Base-by-base conservation (phyloP, 768 basidiomycete species). In the Epithele typhae region DNA sequence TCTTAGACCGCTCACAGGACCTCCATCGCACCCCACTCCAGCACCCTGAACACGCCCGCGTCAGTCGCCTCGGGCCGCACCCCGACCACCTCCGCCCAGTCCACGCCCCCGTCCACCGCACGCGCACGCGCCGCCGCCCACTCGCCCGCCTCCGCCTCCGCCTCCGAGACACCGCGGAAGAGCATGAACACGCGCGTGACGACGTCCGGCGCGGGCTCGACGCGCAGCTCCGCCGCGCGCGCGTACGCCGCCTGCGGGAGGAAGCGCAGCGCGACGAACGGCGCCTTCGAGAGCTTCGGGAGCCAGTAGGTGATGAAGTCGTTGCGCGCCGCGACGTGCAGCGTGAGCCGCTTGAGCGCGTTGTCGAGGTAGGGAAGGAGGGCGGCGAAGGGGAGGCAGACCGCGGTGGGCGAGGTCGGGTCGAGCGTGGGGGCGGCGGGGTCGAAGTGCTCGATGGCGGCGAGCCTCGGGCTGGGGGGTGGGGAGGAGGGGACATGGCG, bases 251-350 rank as follows among this genome's bases (percentile, higher is more conserved):
- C 54, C 49, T 77, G 75, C 2, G 72, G 63, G 5, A 77, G 33
- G 58, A 77, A 77, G 5, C 73, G 68, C 23, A 78, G 60, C n/a
- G n/a, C n/a, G n/a, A n/a, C n/a, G n/a, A n/a, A n/a, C n/a, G n/a
- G n/a, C n/a, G n/a, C n/a, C n/a, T n/a, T n/a, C n/a, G n/a, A n/a
- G 33, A 77, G 52, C 9, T 62, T 57, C 0, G 73, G 73, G 15
- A 75, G 66, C 75, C 75, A 76, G 52, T 68, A 76, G 67, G 72
- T 74, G 51, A 77, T 70, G 57, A 77, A 76, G 5, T 70, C 70
- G 19, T 68, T 71, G 36, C 71, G 62, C 1, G 72, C 74, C 42
- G 5, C 76, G 67, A 0, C 67, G 59, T 1, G 76, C 62, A 8
- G 57, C 53, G n/a, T n/a, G n/a, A n/a, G n/a, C n/a, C n/a, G n/a